A percentile compares a stretch with the other conserved stretches of the same genome.
These are phyloP conservation scores for Nannochloropsis granulata DNA, from an alignment of 108 stramenopile species.

Conservation along the genomic window DNA sequence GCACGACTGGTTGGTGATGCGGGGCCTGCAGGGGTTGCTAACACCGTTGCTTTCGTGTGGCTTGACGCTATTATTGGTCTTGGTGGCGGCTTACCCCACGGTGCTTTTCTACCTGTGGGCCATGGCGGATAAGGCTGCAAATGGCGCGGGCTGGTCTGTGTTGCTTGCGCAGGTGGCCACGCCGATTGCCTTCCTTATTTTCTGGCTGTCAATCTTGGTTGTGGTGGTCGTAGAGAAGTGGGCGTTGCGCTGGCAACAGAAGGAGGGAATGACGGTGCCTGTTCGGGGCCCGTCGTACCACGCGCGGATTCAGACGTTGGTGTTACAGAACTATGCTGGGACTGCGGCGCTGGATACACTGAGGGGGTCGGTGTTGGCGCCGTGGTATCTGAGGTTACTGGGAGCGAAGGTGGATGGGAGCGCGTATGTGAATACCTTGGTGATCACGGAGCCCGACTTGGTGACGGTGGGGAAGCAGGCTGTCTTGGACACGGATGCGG, in stretches of 20 bases:
- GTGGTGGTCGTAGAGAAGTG: not conserved
- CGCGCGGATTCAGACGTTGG: not conserved
- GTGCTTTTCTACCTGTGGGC: not conserved
- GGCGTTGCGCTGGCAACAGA: not conserved
- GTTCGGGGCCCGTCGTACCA: not conserved
- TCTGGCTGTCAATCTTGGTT: not conserved
- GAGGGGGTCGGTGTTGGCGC: not conserved
- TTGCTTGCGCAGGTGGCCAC: not conserved
- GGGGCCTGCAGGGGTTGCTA: not conserved
- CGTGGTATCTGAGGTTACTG: not conserved
- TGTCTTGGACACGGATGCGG: not conserved
- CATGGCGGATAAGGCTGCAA: not conserved
- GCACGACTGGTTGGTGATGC: not conserved
- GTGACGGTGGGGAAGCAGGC: not conserved
- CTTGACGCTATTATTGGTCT: not conserved
- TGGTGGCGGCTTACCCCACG: not conserved
- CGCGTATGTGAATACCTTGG: not conserved
- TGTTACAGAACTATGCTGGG: not conserved
- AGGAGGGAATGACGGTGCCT: not conserved
- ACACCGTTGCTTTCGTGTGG: not conserved
- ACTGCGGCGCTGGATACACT: not conserved
- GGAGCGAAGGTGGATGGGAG: not conserved
- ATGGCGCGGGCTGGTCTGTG: not conserved
- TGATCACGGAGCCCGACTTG: not conserved
- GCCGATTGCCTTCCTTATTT: not conserved